Base-by-base conservation (phyloP, 2,329 filamentous ascomycete genomes). In the Paraphaeosphaeria sporulosa region DNA sequence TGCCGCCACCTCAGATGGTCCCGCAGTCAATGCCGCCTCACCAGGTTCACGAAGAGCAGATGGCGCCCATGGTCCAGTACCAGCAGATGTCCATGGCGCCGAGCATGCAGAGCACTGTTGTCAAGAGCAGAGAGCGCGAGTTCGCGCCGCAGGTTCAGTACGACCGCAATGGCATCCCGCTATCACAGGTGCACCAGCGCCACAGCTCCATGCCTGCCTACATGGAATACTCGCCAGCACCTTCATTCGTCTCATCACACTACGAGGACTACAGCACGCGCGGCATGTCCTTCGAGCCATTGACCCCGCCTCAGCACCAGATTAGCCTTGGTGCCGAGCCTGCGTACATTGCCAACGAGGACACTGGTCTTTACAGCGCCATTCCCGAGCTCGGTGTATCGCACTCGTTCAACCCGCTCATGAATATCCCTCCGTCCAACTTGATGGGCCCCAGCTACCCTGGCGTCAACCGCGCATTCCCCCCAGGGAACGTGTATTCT, bases 171-270 rank as follows among this genome's bases (percentile, higher is more conserved):
- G 93, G 93, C 70, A 89, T 96, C 58, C 92, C 94, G 1, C 86
- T 97, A 65, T 85, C 88, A 43, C 91, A 94, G 74, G 84, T 90
- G 55, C 93, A 96, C 80, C 92, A 97, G 78, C 90, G 95, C 59
- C 94, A 98, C 80, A 91, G 94, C 63, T 99, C 95, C n/a, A 97
- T 99, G 93, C 95, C 95, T 52, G 91, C 93, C 21, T 99, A 96
- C 77, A 90, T 98, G 78, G 95, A 99, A 80, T 99, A 98, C 83
- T 99, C 95, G 17, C 95, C 95, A 55, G 95, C 95, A 0, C 95
- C 95, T 2, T 98, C 95, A 1, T 98, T 98, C 74, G 94, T 97
- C 55, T 98, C 95, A n/a, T 98, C 95, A 0, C 94, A 97, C 73
- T 97, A 94, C 72, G 95, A 98, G 76, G 94, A 98, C 78, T 99